phyloP scores from a whole-genome alignment of 2,329 filamentous ascomycete species.

The Dactylonectria estremocensis region DNA sequence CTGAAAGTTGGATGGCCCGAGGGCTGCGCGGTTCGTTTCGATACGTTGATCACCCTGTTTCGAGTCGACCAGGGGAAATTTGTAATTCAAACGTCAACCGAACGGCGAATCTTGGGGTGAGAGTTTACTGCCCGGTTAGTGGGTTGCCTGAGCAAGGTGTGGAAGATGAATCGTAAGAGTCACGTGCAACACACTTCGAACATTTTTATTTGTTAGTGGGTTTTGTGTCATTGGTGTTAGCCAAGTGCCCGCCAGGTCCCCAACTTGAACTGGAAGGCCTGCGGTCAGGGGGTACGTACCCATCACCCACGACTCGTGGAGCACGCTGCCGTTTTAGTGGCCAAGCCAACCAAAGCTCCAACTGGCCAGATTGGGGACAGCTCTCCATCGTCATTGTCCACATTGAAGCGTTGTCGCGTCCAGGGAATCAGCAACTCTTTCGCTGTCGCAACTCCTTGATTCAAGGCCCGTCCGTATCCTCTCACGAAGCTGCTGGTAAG shows the following conservation, averaged over 20 bases:
- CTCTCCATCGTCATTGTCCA: slow-evolving; percentile 34
- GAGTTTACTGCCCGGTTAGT: slow-evolving; percentile 45
- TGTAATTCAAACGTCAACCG: slow-evolving; percentile 35
- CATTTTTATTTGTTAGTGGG: slow-evolving; percentile 38
- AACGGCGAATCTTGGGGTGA: slow-evolving; percentile 43
- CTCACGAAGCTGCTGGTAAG: not conserved
- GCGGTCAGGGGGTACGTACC: slow-evolving; percentile 39
- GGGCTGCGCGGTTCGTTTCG: slow-evolving; percentile 12
- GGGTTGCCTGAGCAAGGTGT: slow-evolving; percentile 42
- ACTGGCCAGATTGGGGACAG: slow-evolving; percentile 46
- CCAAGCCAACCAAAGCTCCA: slow-evolving; percentile 43
- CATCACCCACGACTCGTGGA: not conserved
- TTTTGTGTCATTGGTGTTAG: slow-evolving; percentile 9
- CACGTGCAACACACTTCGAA: slow-evolving; percentile 43
- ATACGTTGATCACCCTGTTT: slow-evolving; percentile 19
- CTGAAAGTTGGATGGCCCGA: slow-evolving; percentile 14
- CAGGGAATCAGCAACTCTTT: slow-evolving; percentile 12
- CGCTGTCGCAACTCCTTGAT: slow-evolving; percentile 8
- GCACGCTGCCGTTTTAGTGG: slow-evolving; percentile 21
- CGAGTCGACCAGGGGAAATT: slow-evolving; percentile 30
- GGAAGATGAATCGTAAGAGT: slow-evolving; percentile 50
- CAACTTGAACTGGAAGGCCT: not conserved
- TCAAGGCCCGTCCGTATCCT: not conserved
- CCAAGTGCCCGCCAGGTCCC: not conserved
- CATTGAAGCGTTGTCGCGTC: slow-evolving; percentile 26